Evolutionary conservation across 164 flowering plant genomes (phyloP), one percentile per base, ranked within the genome.

Genomic region (Euptelea pleiosperma): DNA sequence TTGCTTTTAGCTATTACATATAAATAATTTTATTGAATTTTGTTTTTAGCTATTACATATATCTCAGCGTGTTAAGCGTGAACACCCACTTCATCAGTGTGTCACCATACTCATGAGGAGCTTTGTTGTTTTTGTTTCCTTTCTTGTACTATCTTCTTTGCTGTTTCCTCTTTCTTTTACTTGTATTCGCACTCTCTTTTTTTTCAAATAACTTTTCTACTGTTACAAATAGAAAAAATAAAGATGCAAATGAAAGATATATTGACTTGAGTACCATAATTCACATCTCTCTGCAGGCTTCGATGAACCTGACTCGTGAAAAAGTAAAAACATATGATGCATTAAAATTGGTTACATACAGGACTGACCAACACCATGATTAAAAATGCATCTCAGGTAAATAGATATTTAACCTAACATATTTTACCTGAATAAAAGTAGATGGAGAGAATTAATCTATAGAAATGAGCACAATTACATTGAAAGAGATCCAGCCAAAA

Each of bases 301-400:
- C n/a, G 43, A 40, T 40, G 43, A 40, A n/a, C 16, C 43, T 40
- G 43, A 40, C 18, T n/a, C 43, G n/a, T 40, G 43, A 40, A 40
- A 40, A 40, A 6, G n/a, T 10, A 14, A 14, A 14, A n/a, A n/a
- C n/a, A n/a, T n/a, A n/a, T n/a, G n/a, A n/a, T n/a, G n/a, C n/a
- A n/a, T n/a, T n/a, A n/a, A n/a, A n/a, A n/a, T n/a, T n/a, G n/a
- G n/a, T n/a, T n/a, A n/a, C n/a, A n/a, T n/a, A n/a, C n/a, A n/a
- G n/a, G n/a, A n/a, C n/a, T n/a, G n/a, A n/a, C n/a, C n/a, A n/a
- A n/a, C n/a, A n/a, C n/a, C 3, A 31, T 31, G 34, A 31, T 31
- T 31, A 31, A 31, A 31, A 3, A 7, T 31, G 34, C 34, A 31
- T 7, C 34, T 31, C 3, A 31, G 34, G 34, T 31, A 31, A 3